These are phyloP conservation scores for Fragaria iinumae DNA, from an alignment of 306 rosid genomes.

Conservation along the genomic window DNA sequence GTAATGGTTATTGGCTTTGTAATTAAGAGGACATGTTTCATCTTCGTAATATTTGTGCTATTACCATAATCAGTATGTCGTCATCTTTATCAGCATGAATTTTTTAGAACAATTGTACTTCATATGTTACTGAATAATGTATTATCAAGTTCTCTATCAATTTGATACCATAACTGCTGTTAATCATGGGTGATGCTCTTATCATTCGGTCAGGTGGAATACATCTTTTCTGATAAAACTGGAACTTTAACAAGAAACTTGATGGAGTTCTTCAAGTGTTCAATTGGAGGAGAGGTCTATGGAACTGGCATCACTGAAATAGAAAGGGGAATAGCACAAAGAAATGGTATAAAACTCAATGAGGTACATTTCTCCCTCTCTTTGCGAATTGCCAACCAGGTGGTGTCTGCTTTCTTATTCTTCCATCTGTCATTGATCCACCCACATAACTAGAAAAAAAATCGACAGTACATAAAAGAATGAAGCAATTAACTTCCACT, in stretches of 20 bases:
- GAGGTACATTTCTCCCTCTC: slow-evolving; percentile 28
- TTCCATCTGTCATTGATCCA: too few species aligned
- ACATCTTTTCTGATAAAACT: slow-evolving; percentile 97
- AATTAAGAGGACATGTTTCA: neutral
- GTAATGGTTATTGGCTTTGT: slow-evolving; percentile 34
- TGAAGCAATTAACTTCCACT: too few species aligned
- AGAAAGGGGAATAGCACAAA: slow-evolving; percentile 81
- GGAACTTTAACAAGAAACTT: slow-evolving; percentile 94
- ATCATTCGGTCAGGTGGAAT: slow-evolving; percentile 70
- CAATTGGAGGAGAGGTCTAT: slow-evolving; percentile 90
- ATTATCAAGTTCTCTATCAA: neutral
- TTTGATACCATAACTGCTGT: neutral
- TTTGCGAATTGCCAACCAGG: too few species aligned
- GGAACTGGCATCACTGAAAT: slow-evolving; percentile 94
- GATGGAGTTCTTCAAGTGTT: slow-evolving; percentile 99
- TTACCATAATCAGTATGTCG: neutral
- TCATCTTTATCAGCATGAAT: neutral
- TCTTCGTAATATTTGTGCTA: neutral
- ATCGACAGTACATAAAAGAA: too few species aligned
- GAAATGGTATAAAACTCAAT: slow-evolving; percentile 60
- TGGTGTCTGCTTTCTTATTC: too few species aligned
- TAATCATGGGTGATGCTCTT: slow-evolving; percentile 11
- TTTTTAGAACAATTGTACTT: neutral
- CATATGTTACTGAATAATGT: neutral
- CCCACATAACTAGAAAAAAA: too few species aligned